Evolutionary conservation across 208 protist species (phyloP).

Genomic region (Phytomonas sp.): DNA sequence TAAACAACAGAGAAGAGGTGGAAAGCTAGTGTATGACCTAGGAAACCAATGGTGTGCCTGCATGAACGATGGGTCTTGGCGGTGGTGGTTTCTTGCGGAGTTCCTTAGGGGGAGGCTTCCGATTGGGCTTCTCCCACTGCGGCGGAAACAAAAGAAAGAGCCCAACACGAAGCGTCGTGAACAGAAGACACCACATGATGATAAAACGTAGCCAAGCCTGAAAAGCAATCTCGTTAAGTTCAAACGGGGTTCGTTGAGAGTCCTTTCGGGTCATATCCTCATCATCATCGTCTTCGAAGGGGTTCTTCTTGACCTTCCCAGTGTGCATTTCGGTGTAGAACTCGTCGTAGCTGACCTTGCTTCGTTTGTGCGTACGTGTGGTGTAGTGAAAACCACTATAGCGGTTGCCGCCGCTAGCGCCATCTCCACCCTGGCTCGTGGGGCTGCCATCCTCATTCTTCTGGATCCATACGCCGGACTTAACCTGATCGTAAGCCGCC

Average conservation of each 20-base stretch:
- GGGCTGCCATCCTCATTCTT: constrained; percentile 26
- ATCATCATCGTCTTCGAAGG: constrained; percentile 70
- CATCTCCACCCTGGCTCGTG: constrained; percentile 28
- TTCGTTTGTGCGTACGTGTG: constrained; percentile 65
- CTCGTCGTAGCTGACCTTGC: constrained; percentile 83
- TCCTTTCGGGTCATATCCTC: constrained; percentile 28
- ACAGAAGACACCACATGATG: constrained; percentile 74
- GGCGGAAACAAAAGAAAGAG: constrained; percentile 82
- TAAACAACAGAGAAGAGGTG: constrained; percentile 14
- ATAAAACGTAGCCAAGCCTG: constrained; percentile 87
- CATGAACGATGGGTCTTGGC: constrained; percentile 50
- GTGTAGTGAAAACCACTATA: constrained; percentile 88
- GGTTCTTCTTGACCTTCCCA: constrained; percentile 64
- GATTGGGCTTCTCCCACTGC: constrained; percentile 53
- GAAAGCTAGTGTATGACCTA: constrained; percentile 12
- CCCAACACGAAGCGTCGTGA: constrained; percentile 46
- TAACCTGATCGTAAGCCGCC: constrained; percentile 85
- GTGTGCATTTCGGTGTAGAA: constrained; percentile 91
- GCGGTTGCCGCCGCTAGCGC: constrained; percentile 40
- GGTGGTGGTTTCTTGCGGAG: constrained; percentile 28
- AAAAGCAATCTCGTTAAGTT: constrained; percentile 68
- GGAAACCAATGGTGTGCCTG: constrained; percentile 22
- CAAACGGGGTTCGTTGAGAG: constrained; percentile 70
- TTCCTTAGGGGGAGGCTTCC: constrained; percentile 62
- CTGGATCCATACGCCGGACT: constrained; percentile 80